Evolutionary conservation across 306 rosid genomes (phyloP).

Genomic region (Corylus americana): DNA sequence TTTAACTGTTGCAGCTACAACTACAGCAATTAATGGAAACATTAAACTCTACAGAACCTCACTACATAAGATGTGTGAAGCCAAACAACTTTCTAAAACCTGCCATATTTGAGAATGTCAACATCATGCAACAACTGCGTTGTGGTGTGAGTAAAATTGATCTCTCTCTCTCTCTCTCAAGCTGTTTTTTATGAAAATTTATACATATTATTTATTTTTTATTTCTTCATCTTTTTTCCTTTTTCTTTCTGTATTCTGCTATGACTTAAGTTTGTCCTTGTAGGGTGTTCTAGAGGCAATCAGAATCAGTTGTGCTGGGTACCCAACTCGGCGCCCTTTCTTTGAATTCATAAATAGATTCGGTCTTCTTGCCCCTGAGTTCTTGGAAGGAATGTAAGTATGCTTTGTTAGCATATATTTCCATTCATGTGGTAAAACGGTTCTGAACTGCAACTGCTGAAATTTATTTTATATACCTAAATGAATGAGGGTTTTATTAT

Average conservation of each 20-base stretch:
- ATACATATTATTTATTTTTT: slow-evolving; percentile 10
- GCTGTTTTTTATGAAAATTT: slow-evolving; percentile 23
- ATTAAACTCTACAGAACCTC: slow-evolving; percentile 92
- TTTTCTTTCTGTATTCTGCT: not conserved
- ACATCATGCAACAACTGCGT: slow-evolving; percentile 98
- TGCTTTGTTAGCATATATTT: slow-evolving; percentile 18
- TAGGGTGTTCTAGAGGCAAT: slow-evolving; percentile 99
- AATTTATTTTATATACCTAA: slow-evolving; percentile 13
- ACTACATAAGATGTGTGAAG: slow-evolving; percentile 96
- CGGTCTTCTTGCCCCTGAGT: slow-evolving; percentile 84
- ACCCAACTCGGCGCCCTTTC: slow-evolving; percentile 92
- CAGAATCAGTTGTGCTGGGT: slow-evolving; percentile 99
- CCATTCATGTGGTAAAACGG: slow-evolving; percentile 11
- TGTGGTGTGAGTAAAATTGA: slow-evolving; percentile 85
- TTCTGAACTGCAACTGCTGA: slow-evolving; percentile 20
- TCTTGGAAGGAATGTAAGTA: slow-evolving; percentile 71
- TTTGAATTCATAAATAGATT: slow-evolving; percentile 85
- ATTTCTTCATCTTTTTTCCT: slow-evolving; percentile 21
- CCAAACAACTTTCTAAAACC: slow-evolving; percentile 98
- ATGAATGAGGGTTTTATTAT: slow-evolving; percentile 20
- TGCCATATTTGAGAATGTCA: slow-evolving; percentile 87
- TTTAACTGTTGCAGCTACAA: slow-evolving; percentile 79
- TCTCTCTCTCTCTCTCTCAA: slow-evolving; percentile 32
- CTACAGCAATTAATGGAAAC: slow-evolving; percentile 89
- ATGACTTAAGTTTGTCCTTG: slow-evolving; percentile 28